Evolutionary conservation across 345 rosid species (phyloP).

Genomic region (Brassica incana): DNA sequence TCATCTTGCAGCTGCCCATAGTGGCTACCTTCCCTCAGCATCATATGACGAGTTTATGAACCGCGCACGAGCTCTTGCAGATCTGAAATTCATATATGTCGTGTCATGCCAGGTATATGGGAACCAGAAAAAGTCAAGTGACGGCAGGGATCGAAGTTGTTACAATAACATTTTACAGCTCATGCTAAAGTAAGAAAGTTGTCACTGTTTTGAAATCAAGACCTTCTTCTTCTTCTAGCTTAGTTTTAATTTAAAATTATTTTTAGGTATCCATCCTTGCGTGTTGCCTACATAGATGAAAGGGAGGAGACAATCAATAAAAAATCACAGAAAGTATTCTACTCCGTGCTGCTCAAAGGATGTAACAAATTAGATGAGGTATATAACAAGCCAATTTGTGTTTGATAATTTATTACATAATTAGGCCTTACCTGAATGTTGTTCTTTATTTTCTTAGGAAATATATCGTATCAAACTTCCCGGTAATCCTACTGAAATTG

Average conservation of each 20-base stretch:
- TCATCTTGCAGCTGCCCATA: constrained; percentile 46
- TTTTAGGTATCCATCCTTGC: constrained; percentile 82
- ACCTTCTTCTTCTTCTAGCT: not conserved
- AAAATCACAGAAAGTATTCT: constrained; percentile 56
- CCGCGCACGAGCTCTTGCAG: constrained; percentile 66
- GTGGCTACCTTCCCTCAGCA: constrained; percentile 42
- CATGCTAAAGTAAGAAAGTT: constrained; percentile 74
- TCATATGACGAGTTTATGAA: constrained; percentile 36
- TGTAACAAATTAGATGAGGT: constrained; percentile 79
- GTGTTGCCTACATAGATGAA: constrained; percentile 91
- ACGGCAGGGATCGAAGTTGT: constrained; percentile 57
- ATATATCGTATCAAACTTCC: constrained; percentile 97
- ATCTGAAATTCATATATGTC: constrained; percentile 91
- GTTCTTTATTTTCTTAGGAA: constrained; percentile 53
- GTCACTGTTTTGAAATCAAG: constrained; percentile 2
- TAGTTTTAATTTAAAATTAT: constrained; percentile 7
- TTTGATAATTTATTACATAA: not conserved
- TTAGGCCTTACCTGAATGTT: constrained; percentile 7
- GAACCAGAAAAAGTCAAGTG: constrained; percentile 70
- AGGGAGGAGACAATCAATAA: constrained; percentile 67
- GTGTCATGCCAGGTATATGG: constrained; percentile 98
- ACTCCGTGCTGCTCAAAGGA: constrained; percentile 94
- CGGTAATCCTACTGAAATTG: constrained; percentile 83
- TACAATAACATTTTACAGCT: constrained; percentile 78
- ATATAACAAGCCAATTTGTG: constrained; percentile 18